Conservation (phyloP, 1,284 basidiomycete species). For the Cryptococcus hybrid region DNA sequence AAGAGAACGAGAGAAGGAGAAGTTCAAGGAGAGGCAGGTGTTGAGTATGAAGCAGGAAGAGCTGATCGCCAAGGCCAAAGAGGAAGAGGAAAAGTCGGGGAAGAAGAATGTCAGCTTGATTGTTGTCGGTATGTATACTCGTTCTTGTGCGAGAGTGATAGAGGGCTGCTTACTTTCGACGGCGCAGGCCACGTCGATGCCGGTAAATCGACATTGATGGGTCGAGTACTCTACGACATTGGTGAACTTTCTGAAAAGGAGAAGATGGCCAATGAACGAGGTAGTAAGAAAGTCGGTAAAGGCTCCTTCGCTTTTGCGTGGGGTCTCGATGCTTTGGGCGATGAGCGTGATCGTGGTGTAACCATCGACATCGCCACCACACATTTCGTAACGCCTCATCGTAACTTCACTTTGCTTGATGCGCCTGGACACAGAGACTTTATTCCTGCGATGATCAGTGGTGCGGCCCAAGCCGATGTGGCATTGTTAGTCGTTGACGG, state of each 20-base stretch:
- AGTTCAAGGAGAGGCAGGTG: conserved; percentile 57
- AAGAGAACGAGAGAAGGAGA: conserved; percentile 53
- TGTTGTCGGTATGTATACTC: conserved; percentile 72
- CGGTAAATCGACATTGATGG: conserved; percentile 98
- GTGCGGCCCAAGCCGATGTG: conserved; percentile 94
- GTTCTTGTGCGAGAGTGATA: background rate
- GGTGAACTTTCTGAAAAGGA: conserved; percentile 85
- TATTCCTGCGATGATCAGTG: conserved; percentile 99
- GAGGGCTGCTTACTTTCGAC: background rate
- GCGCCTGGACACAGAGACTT: conserved; percentile 98
- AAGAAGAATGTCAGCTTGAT: conserved; percentile 81
- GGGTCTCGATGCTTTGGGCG: conserved; percentile 89
- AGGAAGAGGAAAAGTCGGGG: conserved; percentile 57
- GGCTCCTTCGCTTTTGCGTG: conserved; percentile 97
- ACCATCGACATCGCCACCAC: conserved; percentile 97
- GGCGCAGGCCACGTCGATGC: conserved; percentile 90
- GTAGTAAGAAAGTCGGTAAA: conserved; percentile 88
- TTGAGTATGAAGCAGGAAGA: conserved; percentile 75
- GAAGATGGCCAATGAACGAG: conserved; percentile 79
- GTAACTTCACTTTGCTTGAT: conserved; percentile 87
- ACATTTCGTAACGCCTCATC: conserved; percentile 70
- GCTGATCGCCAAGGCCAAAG: conserved; percentile 75
- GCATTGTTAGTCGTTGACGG: conserved; percentile 95
- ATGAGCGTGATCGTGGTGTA: conserved; percentile 92
- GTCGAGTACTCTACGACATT: conserved; percentile 85